Conservation (phyloP, 352 stramenopile genomes). For the Phytophthora pini region DNA sequence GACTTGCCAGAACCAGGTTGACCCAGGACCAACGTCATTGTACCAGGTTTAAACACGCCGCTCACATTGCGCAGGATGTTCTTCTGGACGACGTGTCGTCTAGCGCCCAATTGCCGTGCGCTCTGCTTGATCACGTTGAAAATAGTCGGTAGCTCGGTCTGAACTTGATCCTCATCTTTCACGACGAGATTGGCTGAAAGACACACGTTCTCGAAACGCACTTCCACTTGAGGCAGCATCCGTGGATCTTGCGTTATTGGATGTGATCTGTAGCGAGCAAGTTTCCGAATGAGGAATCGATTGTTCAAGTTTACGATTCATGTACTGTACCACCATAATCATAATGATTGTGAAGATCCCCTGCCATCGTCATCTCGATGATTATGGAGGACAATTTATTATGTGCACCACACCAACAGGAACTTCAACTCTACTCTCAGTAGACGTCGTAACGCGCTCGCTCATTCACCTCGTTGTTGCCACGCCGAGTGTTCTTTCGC, state of each 20-base stretch:
- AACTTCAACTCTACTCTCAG: slow-evolving; percentile 12
- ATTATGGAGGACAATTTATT: slow-evolving; percentile 1
- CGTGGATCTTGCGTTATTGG: no score
- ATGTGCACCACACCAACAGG: neutral
- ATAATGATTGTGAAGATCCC: slow-evolving; percentile 16
- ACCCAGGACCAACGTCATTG: slow-evolving; percentile 28
- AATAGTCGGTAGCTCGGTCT: slow-evolving; percentile 47
- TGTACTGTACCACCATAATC: slow-evolving; percentile 17
- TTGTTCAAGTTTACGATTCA: neutral
- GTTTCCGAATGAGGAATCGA: slow-evolving; percentile 14
- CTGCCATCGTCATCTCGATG: slow-evolving; percentile 6
- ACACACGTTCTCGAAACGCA: slow-evolving; percentile 46
- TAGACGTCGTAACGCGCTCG: slow-evolving; percentile 24
- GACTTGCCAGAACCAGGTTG: slow-evolving; percentile 32
- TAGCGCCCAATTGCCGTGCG: slow-evolving; percentile 14
- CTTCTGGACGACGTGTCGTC: slow-evolving; percentile 34
- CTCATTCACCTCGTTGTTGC: slow-evolving; percentile 34
- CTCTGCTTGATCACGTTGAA: slow-evolving; percentile 33
- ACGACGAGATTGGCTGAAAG: slow-evolving; percentile 35
- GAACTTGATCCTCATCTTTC: slow-evolving; percentile 17
- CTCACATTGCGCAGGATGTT: slow-evolving; percentile 42
- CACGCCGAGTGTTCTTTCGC: slow-evolving; percentile 59
- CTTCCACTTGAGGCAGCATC: slow-evolving; percentile 43
- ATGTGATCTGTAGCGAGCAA: neutral
- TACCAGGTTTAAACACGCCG: slow-evolving; percentile 29